Evolutionary conservation across 768 basidiomycete genomes (phyloP).

Genomic region (Omphalotus guepiniiformis): DNA sequence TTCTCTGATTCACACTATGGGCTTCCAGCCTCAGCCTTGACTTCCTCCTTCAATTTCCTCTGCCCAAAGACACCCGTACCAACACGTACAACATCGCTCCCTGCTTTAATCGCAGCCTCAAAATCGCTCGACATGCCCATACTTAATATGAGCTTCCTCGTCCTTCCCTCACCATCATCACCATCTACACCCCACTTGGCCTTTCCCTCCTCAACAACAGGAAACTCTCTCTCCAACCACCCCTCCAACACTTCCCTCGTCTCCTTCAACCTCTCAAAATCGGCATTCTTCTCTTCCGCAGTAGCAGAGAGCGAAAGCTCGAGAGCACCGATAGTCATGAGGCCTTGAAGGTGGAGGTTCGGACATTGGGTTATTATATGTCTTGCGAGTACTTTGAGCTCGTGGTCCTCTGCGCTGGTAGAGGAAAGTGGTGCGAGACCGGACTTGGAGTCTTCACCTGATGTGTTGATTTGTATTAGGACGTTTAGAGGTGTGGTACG

Average conservation of each 20-base stretch:
- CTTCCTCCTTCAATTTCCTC: slow-evolving; percentile 49
- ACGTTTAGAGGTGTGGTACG: slow-evolving; percentile 66
- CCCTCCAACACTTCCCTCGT: slow-evolving; percentile 58
- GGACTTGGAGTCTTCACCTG: slow-evolving; percentile 87
- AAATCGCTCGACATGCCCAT: slow-evolving; percentile 99
- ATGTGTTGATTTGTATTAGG: slow-evolving; percentile 93
- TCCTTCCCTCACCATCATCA: slow-evolving; percentile 37
- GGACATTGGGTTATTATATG: slow-evolving; percentile 74
- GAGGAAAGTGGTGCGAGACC: slow-evolving; percentile 64
- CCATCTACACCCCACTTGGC: slow-evolving; percentile 29
- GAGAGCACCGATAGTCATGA: slow-evolving; percentile 96
- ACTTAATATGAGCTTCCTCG: slow-evolving; percentile 61
- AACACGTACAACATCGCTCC: slow-evolving; percentile 85
- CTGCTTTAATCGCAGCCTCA: slow-evolving; percentile 76
- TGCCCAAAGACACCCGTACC: slow-evolving; percentile 88
- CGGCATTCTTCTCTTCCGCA: slow-evolving; percentile 49
- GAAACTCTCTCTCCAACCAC: slow-evolving; percentile 31
- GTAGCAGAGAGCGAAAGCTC: slow-evolving; percentile 57
- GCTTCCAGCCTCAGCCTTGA: slow-evolving; percentile 2
- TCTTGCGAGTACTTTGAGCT: slow-evolving; percentile 61
- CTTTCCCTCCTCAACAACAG: slow-evolving; percentile 3
- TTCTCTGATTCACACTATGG: too few species aligned
- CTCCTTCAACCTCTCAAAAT: slow-evolving; percentile 68
- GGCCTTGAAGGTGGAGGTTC: slow-evolving; percentile 67
- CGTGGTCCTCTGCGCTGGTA: slow-evolving; percentile 32